Base-by-base conservation (phyloP, 305 asterid species). In the Fraxinus angustifolia region DNA sequence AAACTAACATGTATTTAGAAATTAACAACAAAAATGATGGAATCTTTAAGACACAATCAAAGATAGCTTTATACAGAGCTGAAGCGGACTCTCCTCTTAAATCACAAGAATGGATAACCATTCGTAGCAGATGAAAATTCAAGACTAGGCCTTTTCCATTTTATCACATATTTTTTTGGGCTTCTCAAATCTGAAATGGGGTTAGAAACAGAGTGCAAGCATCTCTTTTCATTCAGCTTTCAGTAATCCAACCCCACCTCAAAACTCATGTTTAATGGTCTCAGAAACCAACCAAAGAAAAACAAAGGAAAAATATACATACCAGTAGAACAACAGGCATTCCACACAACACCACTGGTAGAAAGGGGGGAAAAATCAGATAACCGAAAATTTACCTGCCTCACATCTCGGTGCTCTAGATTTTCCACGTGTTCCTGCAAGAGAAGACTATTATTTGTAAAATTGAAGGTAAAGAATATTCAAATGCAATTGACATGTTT, bases 321-420 rank as follows among this genome's bases (percentile, higher is more conserved):
- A 35, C 31, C 68, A 23, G 68, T 6, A 17, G 3, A 58, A 58
- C 19, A 58, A 17, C n/a, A 58, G 28, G 28, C 65, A 75, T 26
- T 21, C 67, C 21, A 72, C 62, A 34, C 38, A 70, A 42, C 31
- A 38, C 50, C 33, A 19, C 12, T 3, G 78, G 67, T n/a, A 31
- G 36, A 76, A 21, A 48, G 14, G 19, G 42, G 62, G 17, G 72
- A 31, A 35, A 26, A 19, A 45, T 76, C 78, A 80, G 16, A 72
- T 75, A 75, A 65, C 72, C 30, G 19, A 50, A 62, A 8, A 28
- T 67, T 82, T 87, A 93, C 98, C 98, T 89, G 88, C 84, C 96
- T 92, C 82, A 91, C 96, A 76, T 93, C 97, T 40, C 87, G 89
- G 45, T 87, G 86, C 85, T 82, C 86, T 38, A 88, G 87, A 81